A percentile compares a stretch with the other conserved stretches of the same genome.
These are phyloP conservation scores for Amanita rimosa DNA, from an alignment of 768 basidiomycete species.

Conservation along the genomic window DNA sequence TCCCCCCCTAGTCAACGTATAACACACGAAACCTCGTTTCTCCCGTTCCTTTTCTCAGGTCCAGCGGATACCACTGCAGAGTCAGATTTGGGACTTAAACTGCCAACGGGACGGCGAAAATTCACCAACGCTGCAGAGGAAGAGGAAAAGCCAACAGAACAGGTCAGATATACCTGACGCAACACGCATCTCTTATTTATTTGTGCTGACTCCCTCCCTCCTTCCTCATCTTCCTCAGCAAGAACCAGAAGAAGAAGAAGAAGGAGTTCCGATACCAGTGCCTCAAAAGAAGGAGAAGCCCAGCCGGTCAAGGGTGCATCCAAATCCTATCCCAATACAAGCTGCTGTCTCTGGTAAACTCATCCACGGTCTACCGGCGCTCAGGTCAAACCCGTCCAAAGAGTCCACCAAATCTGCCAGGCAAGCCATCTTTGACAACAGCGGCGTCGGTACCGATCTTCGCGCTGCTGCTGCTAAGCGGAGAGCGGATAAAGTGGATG, in stretches of 20 bases:
- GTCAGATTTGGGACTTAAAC: background rate
- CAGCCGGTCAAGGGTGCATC: constrained; percentile 8
- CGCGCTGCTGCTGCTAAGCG: constrained; percentile 12
- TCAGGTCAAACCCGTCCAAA: constrained; percentile 18
- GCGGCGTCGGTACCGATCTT: constrained; percentile 39
- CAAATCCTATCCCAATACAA: constrained; percentile 8
- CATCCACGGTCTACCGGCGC: constrained; percentile 13
- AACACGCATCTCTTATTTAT: too few relatives aligned
- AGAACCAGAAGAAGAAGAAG: constrained; percentile 10
- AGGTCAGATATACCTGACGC: constrained; percentile 6
- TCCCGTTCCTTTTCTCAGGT: constrained; percentile 51
- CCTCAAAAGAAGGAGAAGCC: constrained; percentile 2
- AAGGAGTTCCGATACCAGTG: background rate
- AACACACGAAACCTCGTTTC: constrained; percentile 49
- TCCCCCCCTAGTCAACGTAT: constrained; percentile 19
- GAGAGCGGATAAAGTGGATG: constrained; percentile 2
- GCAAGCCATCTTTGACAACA: constrained; percentile 33
- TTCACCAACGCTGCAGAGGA: constrained; percentile 38
- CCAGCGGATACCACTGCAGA: constrained; percentile 9
- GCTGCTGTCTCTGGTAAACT: constrained; percentile 12
- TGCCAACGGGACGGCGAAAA: constrained; percentile 32
- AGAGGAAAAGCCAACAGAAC: constrained; percentile 4
- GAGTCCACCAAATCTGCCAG: constrained; percentile 29
- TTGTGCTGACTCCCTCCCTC: too few relatives aligned
- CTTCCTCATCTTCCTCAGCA: constrained; percentile 6